phyloP scores from a whole-genome alignment of 768 basidiomycete species.

The Pleurotus djamor region DNA sequence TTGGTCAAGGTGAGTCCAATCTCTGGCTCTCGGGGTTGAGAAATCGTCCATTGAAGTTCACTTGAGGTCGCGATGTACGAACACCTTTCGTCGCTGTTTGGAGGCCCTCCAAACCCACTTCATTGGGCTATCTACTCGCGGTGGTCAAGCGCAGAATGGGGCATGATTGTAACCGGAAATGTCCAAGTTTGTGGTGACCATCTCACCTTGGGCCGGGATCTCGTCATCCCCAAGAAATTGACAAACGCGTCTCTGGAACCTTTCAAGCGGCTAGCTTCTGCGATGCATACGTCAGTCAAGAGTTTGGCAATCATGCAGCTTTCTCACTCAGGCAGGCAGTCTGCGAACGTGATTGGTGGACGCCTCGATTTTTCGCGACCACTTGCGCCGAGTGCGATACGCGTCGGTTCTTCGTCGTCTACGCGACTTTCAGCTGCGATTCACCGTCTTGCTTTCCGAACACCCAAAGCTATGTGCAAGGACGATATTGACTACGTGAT shows the following conservation, averaged over 20 bases:
- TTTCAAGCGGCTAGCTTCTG: conserved; percentile 46
- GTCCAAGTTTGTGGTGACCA: conserved; percentile 66
- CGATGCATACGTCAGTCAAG: conserved; percentile 36
- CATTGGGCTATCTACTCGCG: conserved; percentile 66
- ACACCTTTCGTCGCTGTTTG: conserved; percentile 61
- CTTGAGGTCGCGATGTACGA: conserved; percentile 88
- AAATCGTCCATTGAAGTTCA: background rate
- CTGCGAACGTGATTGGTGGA: conserved; percentile 68
- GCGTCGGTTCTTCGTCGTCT: conserved; percentile 30
- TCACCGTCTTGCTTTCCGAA: conserved; percentile 57
- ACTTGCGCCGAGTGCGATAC: conserved; percentile 68
- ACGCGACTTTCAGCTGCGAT: conserved; percentile 30
- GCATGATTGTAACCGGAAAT: conserved; percentile 88
- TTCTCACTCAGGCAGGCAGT: conserved; percentile 83
- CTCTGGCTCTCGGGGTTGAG: background rate
- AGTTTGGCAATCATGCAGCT: conserved; percentile 76
- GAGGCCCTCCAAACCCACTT: conserved; percentile 68
- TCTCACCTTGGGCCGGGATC: conserved; percentile 70
- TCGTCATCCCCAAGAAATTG: conserved; percentile 50
- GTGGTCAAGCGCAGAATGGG: conserved; percentile 82
- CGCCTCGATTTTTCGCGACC: conserved; percentile 60
- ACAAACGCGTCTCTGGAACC: conserved; percentile 41
- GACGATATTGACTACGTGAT: conserved; percentile 63
- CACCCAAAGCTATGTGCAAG: conserved; percentile 55
- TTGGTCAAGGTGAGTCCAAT: conserved; percentile 47